Evolutionary conservation across 2,329 filamentous ascomycete genomes (phyloP), one percentile per base, ranked within the genome.

Genomic region (Diaporthe velutina): DNA sequence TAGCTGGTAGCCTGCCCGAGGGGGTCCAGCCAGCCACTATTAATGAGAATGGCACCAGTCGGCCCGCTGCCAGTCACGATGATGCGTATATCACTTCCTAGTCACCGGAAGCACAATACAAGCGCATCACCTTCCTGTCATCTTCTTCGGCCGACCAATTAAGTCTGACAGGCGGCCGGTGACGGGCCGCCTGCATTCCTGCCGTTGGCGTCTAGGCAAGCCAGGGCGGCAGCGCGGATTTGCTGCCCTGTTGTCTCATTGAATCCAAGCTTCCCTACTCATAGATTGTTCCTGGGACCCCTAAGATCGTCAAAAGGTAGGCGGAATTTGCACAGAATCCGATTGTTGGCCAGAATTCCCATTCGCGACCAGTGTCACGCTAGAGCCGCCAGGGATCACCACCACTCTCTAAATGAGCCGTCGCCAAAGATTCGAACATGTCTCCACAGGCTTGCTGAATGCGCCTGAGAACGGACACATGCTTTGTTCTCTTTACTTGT

Each of bases 111-210:
- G 33, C 9, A 35, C 38, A 30, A 3, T 3, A 45, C 9, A 22
- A 22, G 25, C 40, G 42, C 40, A 42, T 45, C 40, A 28, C 17
- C 58, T 22, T 28, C 19, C n/a, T 19, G 4, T 35, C 28, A 10
- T 35, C 3, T 7, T 12, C 10, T 50, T 28, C 28, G 1, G 19
- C 61, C 22, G 42, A 38, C 61, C 61, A 67, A 52, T 67, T 22
- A 17, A 67, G 22, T 7, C 64, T 19, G 13, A 38, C 25, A 22
- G 6, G 13, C 33, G 25, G 13, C 33, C 30, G 48, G 15, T 15
- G 48, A 68, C 48, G 64, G 48, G 13, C 64, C 64, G 64, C 33
- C 64, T 68, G 64, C 64, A 68, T 68, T 68, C 64, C 64, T 54
- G 64, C 64, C 64, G 45, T 35, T 52, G 45, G 22, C 13, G 42